Base-by-base conservation (phyloP, 129 eudicot species). In the Flaveria robusta region DNA sequence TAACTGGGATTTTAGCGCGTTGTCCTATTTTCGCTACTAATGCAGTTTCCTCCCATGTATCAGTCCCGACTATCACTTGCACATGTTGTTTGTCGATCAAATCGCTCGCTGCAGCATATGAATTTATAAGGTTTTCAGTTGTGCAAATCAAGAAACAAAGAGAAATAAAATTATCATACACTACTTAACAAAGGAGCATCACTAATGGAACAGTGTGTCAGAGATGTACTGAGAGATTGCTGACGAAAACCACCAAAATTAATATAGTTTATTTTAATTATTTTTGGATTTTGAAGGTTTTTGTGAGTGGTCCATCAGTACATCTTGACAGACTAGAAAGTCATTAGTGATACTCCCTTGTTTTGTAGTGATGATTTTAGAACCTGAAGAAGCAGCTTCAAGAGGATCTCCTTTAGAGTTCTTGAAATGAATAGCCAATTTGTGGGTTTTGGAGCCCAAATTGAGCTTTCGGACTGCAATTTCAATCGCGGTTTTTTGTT, bases 1-100 rank as follows among this genome's bases (percentile, higher is more conserved):
- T 41, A 41, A 86, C 39, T 7, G 84, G 89, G n/a, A 89, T 74
- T 76, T 78, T 76, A 65, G 82, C 77, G n/a, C 4, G 43, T 70
- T 80, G 81, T 55, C 87, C 88, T 54, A 77, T 68, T 68, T 80
- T 74, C 23, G 88, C 88, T 24, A 84, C 81, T 47, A 81, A 24
- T 15, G 68, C 37, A 20, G 86, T 64, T 82, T 89, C 88, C 64
- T 82, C 84, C 89, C 88, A 86, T 50, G 82, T 76, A 24, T 85
- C 46, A n/a, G 77, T 50, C 59, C 89, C 91, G n/a, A 89, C 49
- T 54, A 89, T 74, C 0, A 52, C 88, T 26, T 72, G 69, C 15
- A 79, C 90, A 10, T 88, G 66, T 72, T 81, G 72, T 45, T 64
- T 47, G 46, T 82, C 59, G 9, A 88, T 77, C 77, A 88, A 82